A percentile compares a stretch with the other conserved stretches of the same genome.
These are phyloP conservation scores for Colletotrichum gloeosporioides DNA, from an alignment of 2,329 filamentous ascomycete species.

Conservation along the genomic window DNA sequence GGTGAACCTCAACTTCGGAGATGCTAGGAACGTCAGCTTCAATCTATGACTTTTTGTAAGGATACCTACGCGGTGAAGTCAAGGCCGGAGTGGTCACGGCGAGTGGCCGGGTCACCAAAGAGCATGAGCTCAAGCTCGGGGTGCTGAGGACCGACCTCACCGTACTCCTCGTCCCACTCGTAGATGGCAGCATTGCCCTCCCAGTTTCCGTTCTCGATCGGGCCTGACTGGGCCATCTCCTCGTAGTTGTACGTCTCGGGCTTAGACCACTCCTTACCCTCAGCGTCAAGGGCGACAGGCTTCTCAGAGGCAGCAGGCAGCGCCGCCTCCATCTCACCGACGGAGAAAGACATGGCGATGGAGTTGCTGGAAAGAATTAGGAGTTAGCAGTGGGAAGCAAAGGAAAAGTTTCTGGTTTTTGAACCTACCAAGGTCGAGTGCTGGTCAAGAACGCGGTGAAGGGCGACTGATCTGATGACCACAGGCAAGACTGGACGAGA, in stretches of 20 bases:
- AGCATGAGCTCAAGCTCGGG: conserved; percentile 76
- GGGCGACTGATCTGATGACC: background rate
- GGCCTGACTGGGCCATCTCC: conserved; percentile 26
- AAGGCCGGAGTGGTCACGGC: conserved; percentile 57
- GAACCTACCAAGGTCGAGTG: background rate
- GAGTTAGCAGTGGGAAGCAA: background rate
- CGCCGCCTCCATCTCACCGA: conserved; percentile 33
- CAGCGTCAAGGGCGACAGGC: conserved; percentile 21
- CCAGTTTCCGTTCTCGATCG: conserved; percentile 39
- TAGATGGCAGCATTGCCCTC: conserved; percentile 71
- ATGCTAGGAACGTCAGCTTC: conserved; percentile 50
- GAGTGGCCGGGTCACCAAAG: conserved; percentile 66
- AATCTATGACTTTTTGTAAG: conserved; percentile 1
- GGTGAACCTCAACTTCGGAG: conserved; percentile 56
- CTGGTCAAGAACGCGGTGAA: background rate
- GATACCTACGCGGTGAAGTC: conserved; percentile 65
- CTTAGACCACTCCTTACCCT: conserved; percentile 49
- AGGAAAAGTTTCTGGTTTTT: fast-evolving
- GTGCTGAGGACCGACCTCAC: conserved; percentile 80
- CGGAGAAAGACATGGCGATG: background rate
- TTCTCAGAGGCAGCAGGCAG: conserved; percentile 33
- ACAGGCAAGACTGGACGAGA: background rate
- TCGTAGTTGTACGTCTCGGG: conserved; percentile 55
- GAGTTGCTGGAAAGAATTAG: background rate
- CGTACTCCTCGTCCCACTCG: conserved; percentile 84